Percentiles rank a stretch among this genome's conserved stretches.
Evolutionary conservation across 495 filamentous ascomycete genomes (phyloP).

Genomic region (Aspergillus bertholletiae): DNA sequence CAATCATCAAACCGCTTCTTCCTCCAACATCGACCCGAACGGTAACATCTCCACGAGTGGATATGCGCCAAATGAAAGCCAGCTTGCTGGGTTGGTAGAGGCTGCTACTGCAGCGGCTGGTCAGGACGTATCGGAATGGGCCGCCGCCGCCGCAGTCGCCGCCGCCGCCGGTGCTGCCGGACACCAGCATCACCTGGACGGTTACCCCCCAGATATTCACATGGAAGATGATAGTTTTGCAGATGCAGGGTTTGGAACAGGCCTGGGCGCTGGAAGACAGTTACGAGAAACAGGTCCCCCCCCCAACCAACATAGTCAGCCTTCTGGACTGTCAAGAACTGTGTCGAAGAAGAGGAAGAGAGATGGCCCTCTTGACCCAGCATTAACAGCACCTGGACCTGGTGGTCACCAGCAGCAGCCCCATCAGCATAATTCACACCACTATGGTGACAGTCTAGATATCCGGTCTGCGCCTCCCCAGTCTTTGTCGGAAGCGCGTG

Average conservation of each 20-base stretch:
- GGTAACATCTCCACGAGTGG: conserved; percentile 26
- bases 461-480: conserved; percentile 35
- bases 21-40: conserved; percentile 33
- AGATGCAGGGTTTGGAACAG: conserved; percentile 31
- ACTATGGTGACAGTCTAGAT: conserved; percentile 32
- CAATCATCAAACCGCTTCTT: conserved; percentile 20
- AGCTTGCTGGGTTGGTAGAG: conserved; percentile 51
- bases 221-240: conserved; percentile 42
- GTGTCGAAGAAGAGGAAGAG: conserved; percentile 45
- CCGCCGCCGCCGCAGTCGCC: conserved; percentile 33
- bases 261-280: conserved; percentile 26
- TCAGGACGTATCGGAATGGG: conserved; percentile 46
- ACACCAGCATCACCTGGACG: conserved; percentile 37
- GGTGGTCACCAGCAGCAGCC: conserved; percentile 26
- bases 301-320: conserved; percentile 69
- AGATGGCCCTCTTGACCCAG: conserved; percentile 45
- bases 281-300: conserved; percentile 25
- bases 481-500: conserved; percentile 44
- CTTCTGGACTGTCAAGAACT: conserved; percentile 59
- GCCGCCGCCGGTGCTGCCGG: conserved; percentile 37
- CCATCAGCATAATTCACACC: conserved; percentile 22
- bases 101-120: conserved; percentile 51
- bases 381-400: conserved; percentile 23
- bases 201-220: conserved; percentile 38
- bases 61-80: conserved; percentile 44